Conservation (phyloP, 495 filamentous ascomycete species). For the Penicillium malachiteum region DNA sequence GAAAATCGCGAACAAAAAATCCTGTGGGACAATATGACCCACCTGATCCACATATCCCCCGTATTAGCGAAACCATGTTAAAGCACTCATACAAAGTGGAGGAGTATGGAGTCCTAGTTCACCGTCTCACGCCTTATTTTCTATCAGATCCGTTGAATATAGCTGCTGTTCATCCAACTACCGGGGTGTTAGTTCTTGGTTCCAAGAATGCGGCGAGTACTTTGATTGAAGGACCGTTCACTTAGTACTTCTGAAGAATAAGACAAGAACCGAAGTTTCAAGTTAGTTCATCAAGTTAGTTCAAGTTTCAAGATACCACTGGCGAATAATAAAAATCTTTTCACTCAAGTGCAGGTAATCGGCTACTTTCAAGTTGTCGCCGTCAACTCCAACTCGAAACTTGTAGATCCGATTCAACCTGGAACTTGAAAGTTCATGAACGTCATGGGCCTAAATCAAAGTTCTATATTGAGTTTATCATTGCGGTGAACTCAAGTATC, state of each 20-base stretch:
- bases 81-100: background rate
- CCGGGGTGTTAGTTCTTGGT: background rate
- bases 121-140: background rate
- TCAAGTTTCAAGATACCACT: too few species aligned
- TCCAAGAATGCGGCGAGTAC: background rate
- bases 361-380: too few species aligned
- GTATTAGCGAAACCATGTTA: background rate
- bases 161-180: background rate
- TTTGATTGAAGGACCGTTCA: background rate
- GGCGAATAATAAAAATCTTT: too few species aligned
- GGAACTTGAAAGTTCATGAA: too few species aligned
- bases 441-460: too few species aligned
- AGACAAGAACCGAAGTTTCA: too few species aligned
- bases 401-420: too few species aligned
- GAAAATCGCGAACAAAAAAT: conserved; percentile 18
- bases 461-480: too few species aligned
- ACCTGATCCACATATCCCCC: background rate
- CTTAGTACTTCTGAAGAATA: background rate
- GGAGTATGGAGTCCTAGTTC: background rate
- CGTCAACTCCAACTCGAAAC: too few species aligned
- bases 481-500: too few species aligned
- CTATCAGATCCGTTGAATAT: background rate
- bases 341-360: too few species aligned
- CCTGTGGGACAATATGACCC: background rate
- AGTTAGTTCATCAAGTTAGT: too few species aligned